Conservation (phyloP, 495 filamentous ascomycete species). For the Copromyces sp. region DNA sequence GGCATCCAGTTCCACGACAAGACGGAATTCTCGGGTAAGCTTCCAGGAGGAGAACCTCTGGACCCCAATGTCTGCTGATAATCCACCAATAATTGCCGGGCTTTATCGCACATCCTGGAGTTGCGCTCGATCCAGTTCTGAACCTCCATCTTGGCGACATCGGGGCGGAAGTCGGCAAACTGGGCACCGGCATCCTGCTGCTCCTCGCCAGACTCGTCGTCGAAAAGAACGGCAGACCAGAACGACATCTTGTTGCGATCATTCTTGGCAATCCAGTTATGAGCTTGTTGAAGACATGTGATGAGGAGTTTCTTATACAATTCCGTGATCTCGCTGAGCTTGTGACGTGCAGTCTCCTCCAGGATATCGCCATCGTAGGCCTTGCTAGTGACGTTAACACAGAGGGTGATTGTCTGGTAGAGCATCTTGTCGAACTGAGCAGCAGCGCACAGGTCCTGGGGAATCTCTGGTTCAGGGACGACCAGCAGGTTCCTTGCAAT, state of each 20-base stretch:
- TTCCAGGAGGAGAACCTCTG: conserved; percentile 21
- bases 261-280: conserved; percentile 87
- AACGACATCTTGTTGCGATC: conserved; percentile 84
- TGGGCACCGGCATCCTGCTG: conserved; percentile 34
- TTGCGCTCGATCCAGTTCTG: conserved; percentile 43
- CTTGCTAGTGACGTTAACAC: conserved; percentile 77
- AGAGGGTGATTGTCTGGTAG: conserved; percentile 71
- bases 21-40: conserved; percentile 25
- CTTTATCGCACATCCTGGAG: conserved; percentile 36
- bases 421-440: conserved; percentile 72
- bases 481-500: conserved; percentile 80
- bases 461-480: conserved; percentile 58
- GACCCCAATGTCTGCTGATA: conserved; percentile 24
- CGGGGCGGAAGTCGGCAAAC: conserved; percentile 34
- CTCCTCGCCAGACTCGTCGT: conserved; percentile 37
- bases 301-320: conserved; percentile 77
- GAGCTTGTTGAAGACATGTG: conserved; percentile 78
- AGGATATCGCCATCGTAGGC: conserved; percentile 83
- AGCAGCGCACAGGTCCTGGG: conserved; percentile 77
- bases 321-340: conserved; percentile 44
- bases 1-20: conserved; percentile 35
- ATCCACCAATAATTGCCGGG: conserved; percentile 28
- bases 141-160: conserved; percentile 32
- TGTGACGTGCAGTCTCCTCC: conserved; percentile 44
- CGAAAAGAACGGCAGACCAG: conserved; percentile 75